phyloP scores from a whole-genome alignment of 2,329 filamentous ascomycete species.

The Zymoseptoria ardabiliae region DNA sequence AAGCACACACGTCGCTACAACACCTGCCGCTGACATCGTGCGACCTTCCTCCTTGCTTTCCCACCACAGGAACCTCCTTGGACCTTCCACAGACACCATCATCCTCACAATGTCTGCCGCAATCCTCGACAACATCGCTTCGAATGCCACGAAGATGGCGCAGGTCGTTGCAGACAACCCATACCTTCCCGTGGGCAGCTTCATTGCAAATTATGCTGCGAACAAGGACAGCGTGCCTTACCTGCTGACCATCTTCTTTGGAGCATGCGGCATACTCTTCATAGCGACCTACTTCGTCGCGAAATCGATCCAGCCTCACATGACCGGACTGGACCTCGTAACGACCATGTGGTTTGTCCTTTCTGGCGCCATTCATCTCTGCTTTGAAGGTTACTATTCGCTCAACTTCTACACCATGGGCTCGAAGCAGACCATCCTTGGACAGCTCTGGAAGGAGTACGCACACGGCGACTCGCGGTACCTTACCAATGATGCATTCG shows the following conservation, averaged over 20 bases:
- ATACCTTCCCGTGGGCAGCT: constrained; percentile 61
- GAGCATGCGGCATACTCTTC: constrained; percentile 52
- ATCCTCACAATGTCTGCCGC: background rate
- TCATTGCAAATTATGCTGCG: constrained; percentile 56
- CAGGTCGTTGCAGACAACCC: constrained; percentile 40
- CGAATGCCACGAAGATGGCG: background rate
- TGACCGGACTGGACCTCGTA: constrained; percentile 49
- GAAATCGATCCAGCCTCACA: constrained; percentile 45
- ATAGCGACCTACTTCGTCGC: constrained; percentile 48
- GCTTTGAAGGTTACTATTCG: constrained; percentile 82
- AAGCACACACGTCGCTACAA: background rate
- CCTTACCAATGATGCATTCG: constrained; percentile 71
- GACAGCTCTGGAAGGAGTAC: constrained; percentile 92
- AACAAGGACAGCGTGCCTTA: constrained; percentile 56
- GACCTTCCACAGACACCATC: background rate
- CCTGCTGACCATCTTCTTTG: constrained; percentile 54
- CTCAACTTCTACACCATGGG: constrained; percentile 60
- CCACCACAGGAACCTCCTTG: background rate
- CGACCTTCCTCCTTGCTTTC: background rate
- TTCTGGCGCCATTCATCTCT: constrained; percentile 64
- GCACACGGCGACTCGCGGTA: constrained; percentile 81
- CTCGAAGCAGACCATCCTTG: constrained; percentile 63
- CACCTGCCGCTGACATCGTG: background rate
- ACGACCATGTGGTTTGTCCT: constrained; percentile 70
- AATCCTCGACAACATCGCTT: background rate